phyloP scores from a whole-genome alignment of 2,329 filamentous ascomycete genomes.

The Cadophora malorum region DNA sequence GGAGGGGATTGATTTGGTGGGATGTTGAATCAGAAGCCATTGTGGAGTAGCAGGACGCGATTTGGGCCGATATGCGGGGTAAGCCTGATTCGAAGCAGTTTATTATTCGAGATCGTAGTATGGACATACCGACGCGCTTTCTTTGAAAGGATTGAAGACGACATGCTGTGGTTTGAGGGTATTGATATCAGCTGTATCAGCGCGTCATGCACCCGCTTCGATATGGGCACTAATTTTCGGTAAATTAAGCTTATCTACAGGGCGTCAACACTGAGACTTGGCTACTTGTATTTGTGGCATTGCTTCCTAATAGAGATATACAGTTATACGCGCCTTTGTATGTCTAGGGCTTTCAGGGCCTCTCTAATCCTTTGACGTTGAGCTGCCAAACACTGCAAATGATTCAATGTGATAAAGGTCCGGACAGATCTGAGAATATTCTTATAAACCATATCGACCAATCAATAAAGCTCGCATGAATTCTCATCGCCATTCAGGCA shows the following conservation, averaged over 20 bases:
- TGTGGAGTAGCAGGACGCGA: constrained; percentile 14
- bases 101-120: constrained; percentile 7
- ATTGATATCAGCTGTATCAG: constrained; percentile 1
- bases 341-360: too few species aligned
- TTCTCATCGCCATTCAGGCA: not conserved
- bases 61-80: not conserved
- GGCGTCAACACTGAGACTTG: not conserved
- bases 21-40: constrained; percentile 23
- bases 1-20: constrained; percentile 32
- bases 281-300: not conserved
- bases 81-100: too few species aligned
- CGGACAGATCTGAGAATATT: too few species aligned
- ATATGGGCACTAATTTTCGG: not conserved
- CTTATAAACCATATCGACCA: too few species aligned
- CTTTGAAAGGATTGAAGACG: not conserved
- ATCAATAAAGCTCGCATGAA: too few species aligned
- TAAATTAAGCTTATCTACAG: constrained; percentile 11
- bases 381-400: too few species aligned
- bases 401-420: too few species aligned
- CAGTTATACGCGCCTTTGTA: too few species aligned
- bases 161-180: not conserved
- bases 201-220: constrained; percentile 2
- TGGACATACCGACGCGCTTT: not conserved
- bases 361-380: too few species aligned
- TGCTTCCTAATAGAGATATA: too few species aligned